phyloP scores from a whole-genome alignment of 345 rosid genomes.

The Eucalyptus decipiens region DNA sequence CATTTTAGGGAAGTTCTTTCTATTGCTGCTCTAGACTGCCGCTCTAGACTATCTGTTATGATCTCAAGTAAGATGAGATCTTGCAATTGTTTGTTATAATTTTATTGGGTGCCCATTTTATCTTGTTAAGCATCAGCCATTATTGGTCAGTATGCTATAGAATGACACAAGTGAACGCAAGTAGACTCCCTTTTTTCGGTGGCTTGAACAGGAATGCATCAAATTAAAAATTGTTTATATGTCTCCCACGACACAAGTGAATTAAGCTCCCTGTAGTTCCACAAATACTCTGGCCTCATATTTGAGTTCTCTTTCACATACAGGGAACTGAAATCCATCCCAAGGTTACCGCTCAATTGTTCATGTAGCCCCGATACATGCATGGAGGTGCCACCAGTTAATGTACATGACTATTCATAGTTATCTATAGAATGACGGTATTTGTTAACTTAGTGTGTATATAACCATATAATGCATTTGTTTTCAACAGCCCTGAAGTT shows the following conservation, averaged over 20 bases:
- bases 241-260: not conserved
- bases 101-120: not conserved
- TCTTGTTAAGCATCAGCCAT: not conserved
- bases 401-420: not conserved
- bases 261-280: not conserved
- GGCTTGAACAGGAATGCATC: not conserved
- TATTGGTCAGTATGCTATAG: not conserved
- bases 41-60: not conserved
- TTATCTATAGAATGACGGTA: not conserved
- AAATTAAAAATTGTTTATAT: not conserved
- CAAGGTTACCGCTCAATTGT: slow-evolving; percentile 93
- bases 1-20: not conserved
- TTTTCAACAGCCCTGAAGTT: slow-evolving; percentile 48
- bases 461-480: not conserved
- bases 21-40: not conserved
- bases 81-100: not conserved
- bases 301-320: not conserved
- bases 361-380: slow-evolving; percentile 90
- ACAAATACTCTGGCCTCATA: not conserved
- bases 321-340: slow-evolving; percentile 69
- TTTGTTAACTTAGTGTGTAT: not conserved
- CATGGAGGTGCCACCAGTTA: slow-evolving; percentile 96
- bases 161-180: too few species aligned
- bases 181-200: not conserved
- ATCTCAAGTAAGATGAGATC: not conserved